These are phyloP conservation scores for Clonostachys sp. DNA, from an alignment of 2,329 filamentous ascomycete genomes.

Conservation along the genomic window DNA sequence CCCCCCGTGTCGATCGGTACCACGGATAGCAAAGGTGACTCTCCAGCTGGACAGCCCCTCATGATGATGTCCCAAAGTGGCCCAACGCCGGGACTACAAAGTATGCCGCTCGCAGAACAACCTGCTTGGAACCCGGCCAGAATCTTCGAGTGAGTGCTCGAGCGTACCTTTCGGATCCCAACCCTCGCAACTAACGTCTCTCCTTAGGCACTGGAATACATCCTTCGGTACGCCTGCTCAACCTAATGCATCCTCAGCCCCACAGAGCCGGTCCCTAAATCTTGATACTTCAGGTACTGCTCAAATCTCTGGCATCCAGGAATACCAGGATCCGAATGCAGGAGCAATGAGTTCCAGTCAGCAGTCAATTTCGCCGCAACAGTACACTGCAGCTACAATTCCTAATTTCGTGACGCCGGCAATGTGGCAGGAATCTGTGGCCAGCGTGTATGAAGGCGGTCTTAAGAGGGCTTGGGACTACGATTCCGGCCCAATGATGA, in stretches of 20 bases:
- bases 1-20: slow-evolving; percentile 73
- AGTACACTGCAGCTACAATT: slow-evolving; percentile 48
- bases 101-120: slow-evolving; percentile 58
- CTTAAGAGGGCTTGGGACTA: slow-evolving; percentile 60
- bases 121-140: slow-evolving; percentile 78
- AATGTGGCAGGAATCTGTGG: slow-evolving; percentile 71
- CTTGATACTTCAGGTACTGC: slow-evolving; percentile 47
- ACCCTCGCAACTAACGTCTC: not conserved
- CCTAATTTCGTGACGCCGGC: slow-evolving; percentile 62
- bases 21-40: slow-evolving; percentile 73
- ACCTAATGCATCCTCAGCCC: slow-evolving; percentile 15
- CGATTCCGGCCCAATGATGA: slow-evolving; percentile 27
- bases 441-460: slow-evolving; percentile 62
- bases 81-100: slow-evolving; percentile 46
- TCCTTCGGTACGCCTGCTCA: slow-evolving; percentile 73
- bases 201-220: slow-evolving; percentile 81
- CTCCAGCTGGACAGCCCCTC: slow-evolving; percentile 66
- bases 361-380: slow-evolving; percentile 42
- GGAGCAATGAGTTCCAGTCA: slow-evolving; percentile 34
- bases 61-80: slow-evolving; percentile 64
- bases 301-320: slow-evolving; percentile 49
- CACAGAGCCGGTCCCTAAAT: slow-evolving; percentile 47
- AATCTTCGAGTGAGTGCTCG: slow-evolving; percentile 79
- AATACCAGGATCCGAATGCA: slow-evolving; percentile 41
- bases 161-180: slow-evolving; percentile 1